Percentiles rank a stretch among this genome's conserved stretches.
phyloP scores from a whole-genome alignment of 2,329 filamentous ascomycete genomes.

The Alternaria brassicicola region DNA sequence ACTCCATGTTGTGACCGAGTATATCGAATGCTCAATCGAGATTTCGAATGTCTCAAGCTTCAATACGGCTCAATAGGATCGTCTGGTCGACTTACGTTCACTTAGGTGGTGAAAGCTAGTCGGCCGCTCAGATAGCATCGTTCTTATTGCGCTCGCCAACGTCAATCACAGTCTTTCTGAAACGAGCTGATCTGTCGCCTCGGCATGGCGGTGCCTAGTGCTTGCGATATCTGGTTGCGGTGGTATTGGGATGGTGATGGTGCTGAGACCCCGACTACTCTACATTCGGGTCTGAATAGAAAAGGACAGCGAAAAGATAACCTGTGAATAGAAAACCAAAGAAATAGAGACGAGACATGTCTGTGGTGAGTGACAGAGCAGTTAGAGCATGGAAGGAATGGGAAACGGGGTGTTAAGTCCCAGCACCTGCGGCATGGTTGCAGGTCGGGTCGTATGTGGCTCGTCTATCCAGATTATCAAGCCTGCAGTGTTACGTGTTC shows the following conservation, averaged over 20 bases:
- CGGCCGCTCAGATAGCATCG: background rate
- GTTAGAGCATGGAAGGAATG: background rate
- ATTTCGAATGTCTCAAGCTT: conserved; percentile 21
- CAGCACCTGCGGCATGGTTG: background rate
- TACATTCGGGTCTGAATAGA: conserved; percentile 46
- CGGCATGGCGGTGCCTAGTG: background rate
- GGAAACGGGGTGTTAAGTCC: background rate
- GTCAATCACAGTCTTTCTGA: conserved; percentile 6
- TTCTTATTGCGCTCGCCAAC: conserved; percentile 4
- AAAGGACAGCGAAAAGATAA: conserved; percentile 12
- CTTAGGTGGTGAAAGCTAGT: conserved; percentile 22
- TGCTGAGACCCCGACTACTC: conserved; percentile 25
- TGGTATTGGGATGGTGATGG: conserved; percentile 13
- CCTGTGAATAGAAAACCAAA: conserved; percentile 32
- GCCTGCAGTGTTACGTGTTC: background rate
- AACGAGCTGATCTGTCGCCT: conserved; percentile 8
- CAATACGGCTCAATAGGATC: conserved; percentile 35
- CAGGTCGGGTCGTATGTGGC: conserved; percentile 3
- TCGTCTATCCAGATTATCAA: conserved; percentile 4
- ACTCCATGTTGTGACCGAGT: background rate
- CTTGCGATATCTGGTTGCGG: conserved; percentile 1
- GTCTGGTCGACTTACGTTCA: conserved; percentile 14
- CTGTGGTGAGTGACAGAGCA: conserved; percentile 1
- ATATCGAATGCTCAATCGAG: conserved; percentile 10
- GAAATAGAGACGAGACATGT: conserved; percentile 19